Base-by-base conservation (phyloP, 2,329 filamentous ascomycete genomes). In the Neofusicoccum parvum region DNA sequence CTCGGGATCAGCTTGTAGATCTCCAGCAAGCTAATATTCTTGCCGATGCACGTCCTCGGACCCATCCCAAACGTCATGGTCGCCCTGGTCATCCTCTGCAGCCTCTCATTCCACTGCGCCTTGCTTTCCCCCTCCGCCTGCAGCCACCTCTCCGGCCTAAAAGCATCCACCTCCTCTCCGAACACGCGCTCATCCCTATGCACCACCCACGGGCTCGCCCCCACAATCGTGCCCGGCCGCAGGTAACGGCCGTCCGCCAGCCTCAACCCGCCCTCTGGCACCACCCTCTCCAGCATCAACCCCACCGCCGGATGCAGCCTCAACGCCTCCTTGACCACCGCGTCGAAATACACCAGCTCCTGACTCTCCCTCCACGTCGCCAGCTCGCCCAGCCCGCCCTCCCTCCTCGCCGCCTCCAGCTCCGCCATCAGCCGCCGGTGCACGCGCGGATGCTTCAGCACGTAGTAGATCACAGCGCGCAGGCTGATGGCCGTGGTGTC, bases 271-370 rank as follows among this genome's bases (percentile, higher is more conserved):
- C 70, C 73, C 0, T 69, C 51, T 0, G 84, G 84, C 0, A 83
- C 84, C 0, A 82, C 71, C 1, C 85, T 82, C 70, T 86, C 82
- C 15, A 86, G 80, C 0, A 80, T 70, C 68, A 85, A 78, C 9
- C 77, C 80, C 2, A 85, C 76, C 2, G 76, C 78, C 0, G 85
- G 83, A 67, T 85, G 82, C 11, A 85, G 72, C 2, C 85, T 79
- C 68, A 83, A 73, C 0, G 81, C 76, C 71, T 88, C 86, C 27
- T 80, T 81, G 14, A 87, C 77, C 2, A 85, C 80, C 2, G 84
- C 84, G 46, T 82, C 78, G 7, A 87, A 78, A 69, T 85, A 85
- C 0, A 71, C 70, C 46, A 64, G n/a, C 37, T 34, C 39, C 43
- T 41, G 32, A 7, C 14, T 27, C 34, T 64, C 15, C 45, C 41